Evolutionary conservation across 2,329 filamentous ascomycete species (phyloP).

Genomic region (Pseudopyricularia javanii): DNA sequence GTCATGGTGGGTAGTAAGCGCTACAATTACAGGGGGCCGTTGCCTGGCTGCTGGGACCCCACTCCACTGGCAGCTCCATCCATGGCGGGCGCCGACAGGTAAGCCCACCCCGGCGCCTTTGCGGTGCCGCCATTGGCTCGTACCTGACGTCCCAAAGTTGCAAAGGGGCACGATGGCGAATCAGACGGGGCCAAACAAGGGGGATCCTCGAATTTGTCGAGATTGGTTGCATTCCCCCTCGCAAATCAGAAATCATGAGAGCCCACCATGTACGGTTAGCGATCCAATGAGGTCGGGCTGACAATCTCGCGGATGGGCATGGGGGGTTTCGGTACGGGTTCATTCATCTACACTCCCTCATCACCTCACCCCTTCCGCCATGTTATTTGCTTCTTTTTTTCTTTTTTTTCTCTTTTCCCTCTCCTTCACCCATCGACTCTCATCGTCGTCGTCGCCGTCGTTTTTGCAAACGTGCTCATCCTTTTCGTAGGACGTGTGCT

Average conservation of each 20-base stretch:
- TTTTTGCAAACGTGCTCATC: neutral
- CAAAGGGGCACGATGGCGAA: neutral
- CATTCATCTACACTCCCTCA: neutral
- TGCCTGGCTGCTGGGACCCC: no score
- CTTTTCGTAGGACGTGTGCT: neutral
- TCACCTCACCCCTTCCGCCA: conserved; percentile 18
- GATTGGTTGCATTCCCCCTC: neutral
- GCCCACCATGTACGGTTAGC: neutral
- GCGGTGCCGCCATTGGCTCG: neutral
- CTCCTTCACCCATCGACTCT: neutral
- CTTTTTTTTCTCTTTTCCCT: neutral
- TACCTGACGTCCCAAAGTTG: neutral
- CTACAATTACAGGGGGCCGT: no score
- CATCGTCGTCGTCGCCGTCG: neutral
- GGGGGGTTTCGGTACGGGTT: no score
- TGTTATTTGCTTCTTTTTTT: conserved; percentile 16
- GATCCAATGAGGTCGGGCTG: neutral
- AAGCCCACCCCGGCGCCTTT: neutral
- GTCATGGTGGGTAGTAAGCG: no score
- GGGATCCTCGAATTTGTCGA: neutral
- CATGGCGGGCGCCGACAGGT: neutral
- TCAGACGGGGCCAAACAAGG: neutral
- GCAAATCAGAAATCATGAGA: neutral
- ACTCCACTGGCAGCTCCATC: neutral
- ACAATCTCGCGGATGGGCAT: neutral